Evolutionary conservation across 768 basidiomycete genomes (phyloP).

Genomic region (Pleurotus ostreatus): DNA sequence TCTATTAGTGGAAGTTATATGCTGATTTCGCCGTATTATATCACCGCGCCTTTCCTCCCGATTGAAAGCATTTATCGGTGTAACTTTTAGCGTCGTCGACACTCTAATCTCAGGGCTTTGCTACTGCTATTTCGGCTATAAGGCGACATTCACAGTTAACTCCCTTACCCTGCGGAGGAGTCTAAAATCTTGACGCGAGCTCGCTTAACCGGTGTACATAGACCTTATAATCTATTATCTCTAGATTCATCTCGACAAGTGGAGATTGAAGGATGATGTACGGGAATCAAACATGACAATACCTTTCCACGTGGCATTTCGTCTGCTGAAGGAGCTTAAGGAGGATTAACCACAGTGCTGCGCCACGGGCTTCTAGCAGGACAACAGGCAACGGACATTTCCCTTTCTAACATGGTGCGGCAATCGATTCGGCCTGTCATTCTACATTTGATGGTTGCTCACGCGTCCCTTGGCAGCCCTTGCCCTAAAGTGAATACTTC

Average conservation of each 20-base stretch:
- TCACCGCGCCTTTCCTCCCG: background rate
- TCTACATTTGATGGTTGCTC: no score
- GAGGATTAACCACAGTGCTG: no score
- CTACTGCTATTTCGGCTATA: background rate
- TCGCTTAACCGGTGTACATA: slow-evolving; percentile 2
- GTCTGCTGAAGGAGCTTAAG: background rate
- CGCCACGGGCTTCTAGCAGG: no score
- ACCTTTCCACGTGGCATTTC: slow-evolving; percentile 1
- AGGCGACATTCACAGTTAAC: background rate
- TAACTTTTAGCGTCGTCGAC: background rate
- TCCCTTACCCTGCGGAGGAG: slow-evolving; percentile 3
- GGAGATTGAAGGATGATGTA: slow-evolving; percentile 5
- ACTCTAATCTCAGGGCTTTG: slow-evolving; percentile 1
- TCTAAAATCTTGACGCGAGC: slow-evolving; percentile 8
- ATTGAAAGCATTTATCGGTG: background rate
- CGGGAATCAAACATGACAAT: background rate
- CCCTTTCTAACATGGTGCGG: no score
- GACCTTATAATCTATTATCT: slow-evolving; percentile 4
- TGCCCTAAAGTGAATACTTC: no score
- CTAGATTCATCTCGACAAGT: slow-evolving; percentile 7
- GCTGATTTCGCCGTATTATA: background rate
- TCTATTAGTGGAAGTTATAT: background rate
- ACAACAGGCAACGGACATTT: no score
- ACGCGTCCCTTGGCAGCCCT: no score
- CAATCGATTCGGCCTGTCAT: no score